These are phyloP conservation scores for Exophiala lecanii-corni DNA, from an alignment of 2,329 filamentous ascomycete genomes.

Conservation along the genomic window DNA sequence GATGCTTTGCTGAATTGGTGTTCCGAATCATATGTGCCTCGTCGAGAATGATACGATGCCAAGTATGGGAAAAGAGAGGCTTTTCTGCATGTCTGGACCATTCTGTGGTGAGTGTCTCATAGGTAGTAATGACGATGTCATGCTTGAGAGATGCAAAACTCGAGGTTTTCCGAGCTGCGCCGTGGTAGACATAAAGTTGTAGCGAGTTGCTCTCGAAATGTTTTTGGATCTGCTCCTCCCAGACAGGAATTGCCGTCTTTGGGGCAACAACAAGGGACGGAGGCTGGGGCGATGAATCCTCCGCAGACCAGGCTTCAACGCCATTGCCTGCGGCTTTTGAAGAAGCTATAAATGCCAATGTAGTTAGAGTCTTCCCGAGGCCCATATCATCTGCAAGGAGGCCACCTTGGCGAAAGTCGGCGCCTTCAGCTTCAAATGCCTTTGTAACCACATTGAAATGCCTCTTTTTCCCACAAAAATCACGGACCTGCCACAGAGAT, in stretches of 20 bases:
- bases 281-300: constrained; percentile 5
- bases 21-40: constrained; percentile 1
- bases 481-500: constrained; percentile 23
- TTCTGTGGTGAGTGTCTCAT: constrained; percentile 32
- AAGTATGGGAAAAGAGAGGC: neutral
- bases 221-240: constrained; percentile 28
- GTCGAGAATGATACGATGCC: neutral
- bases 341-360: constrained; percentile 29
- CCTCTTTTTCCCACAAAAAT: constrained; percentile 1
- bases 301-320: neutral
- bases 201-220: neutral
- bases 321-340: constrained; percentile 2
- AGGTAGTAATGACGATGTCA: constrained; percentile 32
- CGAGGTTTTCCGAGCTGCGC: neutral
- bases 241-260: constrained; percentile 27
- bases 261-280: constrained; percentile 28
- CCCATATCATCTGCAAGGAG: constrained; percentile 29
- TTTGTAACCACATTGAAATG: constrained; percentile 8
- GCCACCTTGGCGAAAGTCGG: constrained; percentile 25
- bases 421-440: constrained; percentile 7
- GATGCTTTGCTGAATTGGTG: constrained; percentile 34
- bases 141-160: constrained; percentile 8
- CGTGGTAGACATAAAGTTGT: neutral
- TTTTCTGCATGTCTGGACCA: neutral
- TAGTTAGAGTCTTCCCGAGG: constrained; percentile 33